Percentiles rank a stretch among this genome's conserved stretches.
Conservation (phyloP, 805 yeast genomes). For the Lachancea sp. region DNA sequence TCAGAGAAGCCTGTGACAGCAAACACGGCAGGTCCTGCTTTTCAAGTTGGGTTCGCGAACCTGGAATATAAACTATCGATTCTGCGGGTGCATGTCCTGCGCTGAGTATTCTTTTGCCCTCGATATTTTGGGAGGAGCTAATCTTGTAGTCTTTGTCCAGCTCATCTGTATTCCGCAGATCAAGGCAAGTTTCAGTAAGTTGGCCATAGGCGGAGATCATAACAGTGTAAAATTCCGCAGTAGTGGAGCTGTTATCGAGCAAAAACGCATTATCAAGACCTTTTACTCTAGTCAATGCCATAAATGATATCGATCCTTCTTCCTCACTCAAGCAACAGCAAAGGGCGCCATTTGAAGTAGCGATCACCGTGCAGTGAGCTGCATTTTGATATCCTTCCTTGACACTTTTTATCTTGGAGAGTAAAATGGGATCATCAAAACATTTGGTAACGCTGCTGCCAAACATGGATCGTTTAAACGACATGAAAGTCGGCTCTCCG, state of each 20-base stretch:
- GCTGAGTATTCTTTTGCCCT: neutral
- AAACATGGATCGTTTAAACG: constrained; percentile 7
- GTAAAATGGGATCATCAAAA: constrained; percentile 18
- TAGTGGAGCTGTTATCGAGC: constrained; percentile 3
- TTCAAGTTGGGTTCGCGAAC: neutral
- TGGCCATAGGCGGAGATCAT: constrained; percentile 22
- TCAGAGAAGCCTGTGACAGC: constrained; percentile 18
- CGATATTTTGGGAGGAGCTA: constrained; percentile 1
- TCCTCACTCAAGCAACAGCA: constrained; percentile 15
- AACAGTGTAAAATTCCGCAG: constrained; percentile 10
- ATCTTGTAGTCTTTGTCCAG: constrained; percentile 9
- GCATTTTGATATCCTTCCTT: constrained; percentile 9
- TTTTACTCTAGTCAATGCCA: constrained; percentile 25
- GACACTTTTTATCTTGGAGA: constrained; percentile 13
- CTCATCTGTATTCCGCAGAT: constrained; percentile 10
- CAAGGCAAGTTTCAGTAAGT: constrained; percentile 13
- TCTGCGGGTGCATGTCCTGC: constrained; percentile 3
- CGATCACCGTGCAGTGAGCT: constrained; percentile 19
- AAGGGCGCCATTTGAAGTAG: constrained; percentile 24
- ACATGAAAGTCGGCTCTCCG: constrained; percentile 21
- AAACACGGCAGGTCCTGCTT: constrained; percentile 16
- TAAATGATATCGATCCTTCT: constrained; percentile 12
- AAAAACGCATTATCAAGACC: constrained; percentile 21
- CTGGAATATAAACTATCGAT: neutral
- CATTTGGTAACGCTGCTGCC: constrained; percentile 9